Evolutionary conservation across 352 stramenopile species (phyloP).

Genomic region (Globisporangium middletonii): DNA sequence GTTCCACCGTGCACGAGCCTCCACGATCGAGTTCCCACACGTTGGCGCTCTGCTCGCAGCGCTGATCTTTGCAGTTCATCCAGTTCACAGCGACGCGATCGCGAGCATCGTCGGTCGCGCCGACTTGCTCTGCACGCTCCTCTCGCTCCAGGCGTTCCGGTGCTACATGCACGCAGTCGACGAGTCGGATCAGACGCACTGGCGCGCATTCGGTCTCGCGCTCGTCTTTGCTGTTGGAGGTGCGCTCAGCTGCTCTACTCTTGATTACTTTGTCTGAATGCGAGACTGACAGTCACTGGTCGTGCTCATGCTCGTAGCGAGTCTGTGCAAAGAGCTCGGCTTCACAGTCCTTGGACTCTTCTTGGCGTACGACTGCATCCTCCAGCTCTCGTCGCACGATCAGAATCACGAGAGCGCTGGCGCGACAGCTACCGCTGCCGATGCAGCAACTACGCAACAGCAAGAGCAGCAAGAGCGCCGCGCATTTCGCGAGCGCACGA

Average conservation of each 20-base stretch:
- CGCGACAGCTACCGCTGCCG: neutral
- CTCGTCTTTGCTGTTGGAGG: conserved; percentile 13
- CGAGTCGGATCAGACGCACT: conserved; percentile 9
- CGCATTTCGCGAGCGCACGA: conserved; percentile 7
- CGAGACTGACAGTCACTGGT: neutral
- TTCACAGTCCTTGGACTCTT: conserved; percentile 82
- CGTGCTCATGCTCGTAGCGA: conserved; percentile 17
- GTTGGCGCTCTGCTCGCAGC: conserved; percentile 28
- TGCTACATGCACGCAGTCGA: conserved; percentile 30
- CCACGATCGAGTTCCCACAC: conserved; percentile 4
- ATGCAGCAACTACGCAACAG: neutral
- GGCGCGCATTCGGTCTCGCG: conserved; percentile 9
- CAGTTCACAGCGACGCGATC: conserved; percentile 88
- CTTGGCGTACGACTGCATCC: conserved; percentile 37
- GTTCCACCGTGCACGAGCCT: neutral
- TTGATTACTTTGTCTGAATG: neutral
- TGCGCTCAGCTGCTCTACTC: conserved; percentile 1
- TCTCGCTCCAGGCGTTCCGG: conserved; percentile 63
- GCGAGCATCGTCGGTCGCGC: conserved; percentile 88
- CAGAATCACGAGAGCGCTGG: neutral
- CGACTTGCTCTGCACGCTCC: conserved; percentile 79
- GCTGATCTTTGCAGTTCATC: conserved; percentile 89
- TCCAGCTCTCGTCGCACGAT: conserved; percentile 17
- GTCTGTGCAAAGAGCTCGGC: conserved; percentile 85
- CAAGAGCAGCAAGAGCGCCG: neutral